Evolutionary conservation across 768 basidiomycete genomes (phyloP), one percentile per base, ranked within the genome.

Genomic region (Dioszegia hungarica): DNA sequence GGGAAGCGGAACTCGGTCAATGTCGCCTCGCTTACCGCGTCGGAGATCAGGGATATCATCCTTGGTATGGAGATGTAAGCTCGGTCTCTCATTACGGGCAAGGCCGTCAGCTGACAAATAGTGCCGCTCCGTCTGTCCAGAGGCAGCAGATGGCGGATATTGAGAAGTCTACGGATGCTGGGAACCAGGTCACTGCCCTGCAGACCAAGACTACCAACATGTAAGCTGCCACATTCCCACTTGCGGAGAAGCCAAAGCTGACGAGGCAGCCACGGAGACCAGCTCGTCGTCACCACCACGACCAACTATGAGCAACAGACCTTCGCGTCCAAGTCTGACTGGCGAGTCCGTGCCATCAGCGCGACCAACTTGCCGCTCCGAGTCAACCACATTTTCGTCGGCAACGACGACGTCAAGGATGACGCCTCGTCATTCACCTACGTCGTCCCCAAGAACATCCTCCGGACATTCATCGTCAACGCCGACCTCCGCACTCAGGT

Each of bases 281-380:
- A 89, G 38, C 92, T 98, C 63, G 89, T 92, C 75, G 90, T 89
- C 1, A 86, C 93, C 5, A 99, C 95, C 2, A 99, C 94, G 0
- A 95, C 95, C 60, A 91, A 89, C 72, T 99, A 99, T 75, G 95
- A 95, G 77, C 92, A 97, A 70, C 89, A 91, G 47, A 87, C 91
- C n/a, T 99, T 99, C 80, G 93, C 90, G 77, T 90, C 88, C 80
- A 98, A 99, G 80, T 97, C 95, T 3, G 95, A 99, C 76, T 99
- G 95, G 95, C 90, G 95, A 67, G 89, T 97, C 29, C 88, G 95
- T 61, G 95, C 95, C 31, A 98, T 99, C 69, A 93, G 91, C 15
- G 88, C 95, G 0, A 98, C 93, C 20, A 93, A 99, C 77, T 82
- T 99, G 43, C 85, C 94, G 3, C 85, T 99, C 59, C 90, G 95